Conservation (phyloP, 2,329 filamentous ascomycete species). For the Calonectria pauciramosa region DNA sequence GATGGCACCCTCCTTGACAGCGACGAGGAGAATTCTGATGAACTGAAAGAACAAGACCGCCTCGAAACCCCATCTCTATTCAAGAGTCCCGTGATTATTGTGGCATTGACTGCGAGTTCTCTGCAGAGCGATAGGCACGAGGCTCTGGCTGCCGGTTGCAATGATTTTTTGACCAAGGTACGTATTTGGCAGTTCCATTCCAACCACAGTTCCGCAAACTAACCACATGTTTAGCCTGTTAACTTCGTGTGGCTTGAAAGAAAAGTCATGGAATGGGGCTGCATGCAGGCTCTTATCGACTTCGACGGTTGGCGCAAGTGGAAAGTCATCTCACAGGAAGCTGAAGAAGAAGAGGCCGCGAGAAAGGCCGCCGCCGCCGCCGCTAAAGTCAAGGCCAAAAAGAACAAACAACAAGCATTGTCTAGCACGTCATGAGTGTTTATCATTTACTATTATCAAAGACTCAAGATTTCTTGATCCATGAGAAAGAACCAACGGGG, state of each 20-base stretch:
- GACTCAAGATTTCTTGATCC: not conserved
- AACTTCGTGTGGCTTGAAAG: constrained; percentile 98
- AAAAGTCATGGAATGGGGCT: constrained; percentile 99
- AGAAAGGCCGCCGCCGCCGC: constrained; percentile 55
- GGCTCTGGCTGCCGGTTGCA: constrained; percentile 94
- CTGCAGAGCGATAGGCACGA: constrained; percentile 96
- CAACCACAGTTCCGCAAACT: constrained; percentile 16
- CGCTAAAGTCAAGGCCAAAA: constrained; percentile 58
- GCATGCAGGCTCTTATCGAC: constrained; percentile 99
- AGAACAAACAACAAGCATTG: constrained; percentile 54
- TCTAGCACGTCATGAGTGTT: constrained; percentile 39
- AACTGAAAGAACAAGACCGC: constrained; percentile 75
- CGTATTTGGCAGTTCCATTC: constrained; percentile 36
- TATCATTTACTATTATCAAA: not conserved
- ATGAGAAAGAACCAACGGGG: not conserved
- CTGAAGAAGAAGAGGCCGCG: constrained; percentile 57
- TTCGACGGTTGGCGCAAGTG: constrained; percentile 98
- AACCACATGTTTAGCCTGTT: constrained; percentile 75
- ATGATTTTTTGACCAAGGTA: constrained; percentile 98
- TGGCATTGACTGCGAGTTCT: constrained; percentile 93
- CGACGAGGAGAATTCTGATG: constrained; percentile 58
- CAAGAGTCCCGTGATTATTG: constrained; percentile 98
- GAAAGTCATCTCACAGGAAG: constrained; percentile 81
- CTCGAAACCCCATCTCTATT: constrained; percentile 80
- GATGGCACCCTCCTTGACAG: constrained; percentile 66